Conservation (phyloP, 306 rosid genomes). For the Myrica gale region DNA sequence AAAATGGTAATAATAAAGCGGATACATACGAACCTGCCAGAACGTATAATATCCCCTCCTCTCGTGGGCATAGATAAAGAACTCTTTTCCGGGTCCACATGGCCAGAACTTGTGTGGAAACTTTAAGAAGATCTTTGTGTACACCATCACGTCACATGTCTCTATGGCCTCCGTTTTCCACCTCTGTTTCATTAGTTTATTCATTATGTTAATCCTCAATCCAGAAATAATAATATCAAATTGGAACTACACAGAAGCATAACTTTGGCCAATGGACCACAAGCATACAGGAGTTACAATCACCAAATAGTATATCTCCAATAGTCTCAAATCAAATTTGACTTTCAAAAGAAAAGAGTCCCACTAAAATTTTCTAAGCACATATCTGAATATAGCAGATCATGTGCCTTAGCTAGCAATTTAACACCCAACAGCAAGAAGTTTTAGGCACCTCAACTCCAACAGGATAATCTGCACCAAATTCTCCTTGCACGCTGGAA, state of each 20-base stretch:
- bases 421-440: neutral
- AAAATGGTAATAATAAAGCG: neutral
- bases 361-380: neutral
- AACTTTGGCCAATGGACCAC: slow-evolving; percentile 5
- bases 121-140: slow-evolving; percentile 93
- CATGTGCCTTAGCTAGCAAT: neutral
- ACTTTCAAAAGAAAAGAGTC: neutral
- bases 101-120: slow-evolving; percentile 92
- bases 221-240: slow-evolving; percentile 11
- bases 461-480: neutral
- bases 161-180: slow-evolving; percentile 89
- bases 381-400: neutral
- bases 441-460: neutral
- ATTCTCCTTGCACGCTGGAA: neutral
- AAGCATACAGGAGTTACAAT: neutral
- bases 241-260: neutral
- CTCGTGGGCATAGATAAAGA: slow-evolving; percentile 96
- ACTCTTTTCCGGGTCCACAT: slow-evolving; percentile 86
- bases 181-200: slow-evolving; percentile 53
- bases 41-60: slow-evolving; percentile 94
- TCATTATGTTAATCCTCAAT: slow-evolving; percentile 26
- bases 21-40: slow-evolving; percentile 79
- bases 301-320: neutral
- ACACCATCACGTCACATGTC: slow-evolving; percentile 85
- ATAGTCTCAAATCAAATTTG: neutral